Evolutionary conservation across 2,329 filamentous ascomycete species (phyloP).

Genomic region (Coniochaeta prunicola): DNA sequence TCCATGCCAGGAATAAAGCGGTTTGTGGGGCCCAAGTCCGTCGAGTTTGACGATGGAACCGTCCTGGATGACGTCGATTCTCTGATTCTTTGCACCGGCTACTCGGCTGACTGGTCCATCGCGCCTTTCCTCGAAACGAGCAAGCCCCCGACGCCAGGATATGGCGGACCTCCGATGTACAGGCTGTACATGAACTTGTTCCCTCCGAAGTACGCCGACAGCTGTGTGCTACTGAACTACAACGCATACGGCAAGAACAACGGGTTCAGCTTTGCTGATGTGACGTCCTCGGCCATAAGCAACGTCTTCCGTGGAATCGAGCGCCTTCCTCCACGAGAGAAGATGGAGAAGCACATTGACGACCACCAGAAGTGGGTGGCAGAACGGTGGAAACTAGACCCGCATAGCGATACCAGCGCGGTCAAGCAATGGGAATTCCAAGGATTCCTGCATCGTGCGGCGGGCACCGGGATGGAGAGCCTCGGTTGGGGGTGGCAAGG

Average conservation of each 20-base stretch:
- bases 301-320: slow-evolving; percentile 34
- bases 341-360: slow-evolving; percentile 29
- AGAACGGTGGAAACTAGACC: slow-evolving; percentile 16
- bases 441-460: slow-evolving; percentile 30
- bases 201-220: slow-evolving; percentile 32
- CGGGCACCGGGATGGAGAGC: slow-evolving; percentile 32
- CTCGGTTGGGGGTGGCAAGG: slow-evolving; percentile 31
- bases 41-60: slow-evolving; percentile 22
- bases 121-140: slow-evolving; percentile 20
- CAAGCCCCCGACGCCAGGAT: slow-evolving; percentile 14
- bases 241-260: slow-evolving; percentile 25
- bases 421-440: slow-evolving; percentile 27
- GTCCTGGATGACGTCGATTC: slow-evolving; percentile 19
- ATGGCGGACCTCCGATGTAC: slow-evolving; percentile 22
- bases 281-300: slow-evolving; percentile 35
- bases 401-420: slow-evolving; percentile 16
- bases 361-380: slow-evolving; percentile 25
- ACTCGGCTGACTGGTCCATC: slow-evolving; percentile 21
- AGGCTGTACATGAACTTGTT: slow-evolving; percentile 37
- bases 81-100: slow-evolving; percentile 28
- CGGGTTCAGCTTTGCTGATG: slow-evolving; percentile 30
- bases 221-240: slow-evolving; percentile 34
- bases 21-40: slow-evolving; percentile 13
- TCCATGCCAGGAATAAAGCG: slow-evolving; percentile 20
- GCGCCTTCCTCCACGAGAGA: slow-evolving; percentile 22